Evolutionary conservation across 2,329 filamentous ascomycete species (phyloP).

Genomic region (Aureobasidium mangrovei): DNA sequence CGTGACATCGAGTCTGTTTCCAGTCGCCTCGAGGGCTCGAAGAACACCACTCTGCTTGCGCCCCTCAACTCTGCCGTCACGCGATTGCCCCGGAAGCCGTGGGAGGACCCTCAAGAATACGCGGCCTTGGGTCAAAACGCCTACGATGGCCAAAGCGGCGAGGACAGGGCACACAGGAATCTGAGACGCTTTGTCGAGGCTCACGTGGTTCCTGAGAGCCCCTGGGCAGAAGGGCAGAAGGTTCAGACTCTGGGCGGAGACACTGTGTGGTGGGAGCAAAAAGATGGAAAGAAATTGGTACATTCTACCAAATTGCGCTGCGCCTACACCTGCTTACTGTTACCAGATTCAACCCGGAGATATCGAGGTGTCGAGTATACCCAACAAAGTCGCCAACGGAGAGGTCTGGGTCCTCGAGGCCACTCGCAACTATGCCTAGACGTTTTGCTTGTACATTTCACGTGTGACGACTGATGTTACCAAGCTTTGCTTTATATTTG

Average conservation of each 20-base stretch:
- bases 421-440: constrained; percentile 45
- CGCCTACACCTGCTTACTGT: constrained; percentile 8
- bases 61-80: constrained; percentile 78
- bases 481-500: not conserved
- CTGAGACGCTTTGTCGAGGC: constrained; percentile 73
- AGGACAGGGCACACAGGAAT: constrained; percentile 68
- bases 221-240: constrained; percentile 64
- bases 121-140: constrained; percentile 55
- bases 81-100: constrained; percentile 71
- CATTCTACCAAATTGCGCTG: not conserved
- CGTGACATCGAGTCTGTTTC: constrained; percentile 65
- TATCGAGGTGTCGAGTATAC: constrained; percentile 67
- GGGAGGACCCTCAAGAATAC: constrained; percentile 72
- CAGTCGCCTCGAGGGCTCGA: constrained; percentile 56
- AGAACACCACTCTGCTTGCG: constrained; percentile 78
- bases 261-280: constrained; percentile 75
- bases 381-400: constrained; percentile 73
- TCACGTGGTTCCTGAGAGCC: constrained; percentile 66
- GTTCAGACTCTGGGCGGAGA: constrained; percentile 58
- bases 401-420: constrained; percentile 72
- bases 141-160: constrained; percentile 67
- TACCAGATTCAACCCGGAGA: constrained; percentile 66
- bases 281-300: constrained; percentile 54
- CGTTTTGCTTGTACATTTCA: not conserved
- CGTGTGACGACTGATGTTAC: not conserved